Conservation (phyloP, 352 stramenopile genomes). For the Phytopythium mirpurense region DNA sequence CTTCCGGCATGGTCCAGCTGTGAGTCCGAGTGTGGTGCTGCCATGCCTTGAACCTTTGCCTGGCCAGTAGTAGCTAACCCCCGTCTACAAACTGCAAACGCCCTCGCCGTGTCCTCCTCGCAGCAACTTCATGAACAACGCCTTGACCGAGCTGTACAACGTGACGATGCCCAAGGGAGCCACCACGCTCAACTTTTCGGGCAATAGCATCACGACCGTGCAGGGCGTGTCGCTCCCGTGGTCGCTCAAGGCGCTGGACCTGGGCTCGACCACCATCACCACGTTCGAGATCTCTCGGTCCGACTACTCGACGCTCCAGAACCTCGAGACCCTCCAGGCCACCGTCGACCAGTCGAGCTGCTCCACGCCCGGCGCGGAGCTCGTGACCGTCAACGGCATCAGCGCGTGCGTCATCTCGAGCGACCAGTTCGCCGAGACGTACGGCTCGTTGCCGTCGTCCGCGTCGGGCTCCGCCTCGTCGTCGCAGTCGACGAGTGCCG, state of each 20-base stretch:
- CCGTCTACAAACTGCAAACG: too few species aligned
- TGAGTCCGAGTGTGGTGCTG: too few species aligned
- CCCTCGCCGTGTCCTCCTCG: too few species aligned
- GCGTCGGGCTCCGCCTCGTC: conserved; percentile 12
- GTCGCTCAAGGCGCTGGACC: conserved; percentile 34
- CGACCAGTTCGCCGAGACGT: conserved; percentile 46
- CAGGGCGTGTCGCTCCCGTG: conserved; percentile 51
- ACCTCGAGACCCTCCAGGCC: conserved; percentile 33
- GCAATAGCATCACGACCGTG: conserved; percentile 53
- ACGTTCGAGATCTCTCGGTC: conserved; percentile 67
- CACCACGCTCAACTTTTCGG: conserved; percentile 46
- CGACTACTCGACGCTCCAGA: conserved; percentile 52
- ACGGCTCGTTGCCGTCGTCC: conserved; percentile 15
- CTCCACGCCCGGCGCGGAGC: conserved; percentile 37
- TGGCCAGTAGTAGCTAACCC: too few species aligned
- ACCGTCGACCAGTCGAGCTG: conserved; percentile 34
- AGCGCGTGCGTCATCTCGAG: conserved; percentile 63
- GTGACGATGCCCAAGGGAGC: conserved; percentile 45
- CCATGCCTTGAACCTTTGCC: too few species aligned
- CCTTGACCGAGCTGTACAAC: conserved; percentile 27
- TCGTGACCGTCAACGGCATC: conserved; percentile 24
- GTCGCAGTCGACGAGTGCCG: conserved; percentile 19
- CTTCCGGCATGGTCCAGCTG: conserved; percentile 28
- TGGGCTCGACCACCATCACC: conserved; percentile 44
- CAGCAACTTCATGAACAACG: conserved; percentile 7